phyloP scores from a whole-genome alignment of 2,329 filamentous ascomycete species.

The Leptodontidium sp. region DNA sequence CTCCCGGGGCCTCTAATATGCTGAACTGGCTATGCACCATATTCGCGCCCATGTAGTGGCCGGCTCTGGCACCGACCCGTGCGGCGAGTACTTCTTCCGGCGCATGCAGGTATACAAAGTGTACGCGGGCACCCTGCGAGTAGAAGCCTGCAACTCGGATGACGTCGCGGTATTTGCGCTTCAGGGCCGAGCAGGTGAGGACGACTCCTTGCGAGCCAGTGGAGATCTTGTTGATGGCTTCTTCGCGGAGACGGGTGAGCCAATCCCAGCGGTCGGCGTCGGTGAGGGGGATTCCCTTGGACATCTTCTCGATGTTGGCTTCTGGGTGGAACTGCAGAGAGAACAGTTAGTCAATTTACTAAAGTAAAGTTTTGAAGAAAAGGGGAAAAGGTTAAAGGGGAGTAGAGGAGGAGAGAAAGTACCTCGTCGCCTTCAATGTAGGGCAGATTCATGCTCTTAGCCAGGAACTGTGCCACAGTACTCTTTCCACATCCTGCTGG shows the following conservation, averaged over 20 bases:
- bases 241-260: conserved; percentile 81
- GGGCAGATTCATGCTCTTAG: conserved; percentile 68
- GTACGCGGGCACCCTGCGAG: conserved; percentile 75
- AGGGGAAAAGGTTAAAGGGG: conserved; percentile 5
- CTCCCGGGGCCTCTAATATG: conserved; percentile 81
- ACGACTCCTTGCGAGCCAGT: conserved; percentile 77
- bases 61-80: conserved; percentile 77
- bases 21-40: conserved; percentile 96
- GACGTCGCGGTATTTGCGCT: conserved; percentile 96
- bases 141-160: conserved; percentile 84
- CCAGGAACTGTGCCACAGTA: conserved; percentile 73
- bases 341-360: conserved; percentile 26
- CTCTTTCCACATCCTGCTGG: conserved; percentile 84
- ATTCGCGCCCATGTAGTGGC: conserved; percentile 93
- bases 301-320: conserved; percentile 92
- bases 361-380: neutral
- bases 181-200: conserved; percentile 93
- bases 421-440: conserved; percentile 84
- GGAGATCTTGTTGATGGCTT: conserved; percentile 62
- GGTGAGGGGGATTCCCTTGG: conserved; percentile 80
- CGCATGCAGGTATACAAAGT: conserved; percentile 92
- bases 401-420: conserved; percentile 47
- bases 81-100: conserved; percentile 77
- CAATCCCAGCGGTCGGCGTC: conserved; percentile 98
- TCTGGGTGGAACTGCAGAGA: conserved; percentile 71